These are phyloP conservation scores for Clarireedia homoeocarpa DNA, from an alignment of 2,329 filamentous ascomycete species.

Conservation along the genomic window DNA sequence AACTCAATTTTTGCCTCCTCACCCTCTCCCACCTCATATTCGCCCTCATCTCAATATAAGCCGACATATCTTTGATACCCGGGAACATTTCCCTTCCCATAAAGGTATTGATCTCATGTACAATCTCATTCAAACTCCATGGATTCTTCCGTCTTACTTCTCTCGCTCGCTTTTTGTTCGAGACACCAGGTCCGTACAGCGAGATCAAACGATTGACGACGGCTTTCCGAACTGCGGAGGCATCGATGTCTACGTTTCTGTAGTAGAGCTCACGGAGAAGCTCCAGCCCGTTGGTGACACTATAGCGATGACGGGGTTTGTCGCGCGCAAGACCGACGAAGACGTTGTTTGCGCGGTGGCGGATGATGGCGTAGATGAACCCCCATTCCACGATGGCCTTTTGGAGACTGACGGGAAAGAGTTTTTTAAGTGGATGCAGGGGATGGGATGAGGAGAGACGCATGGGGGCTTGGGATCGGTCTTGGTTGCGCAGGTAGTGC, in stretches of 20 bases:
- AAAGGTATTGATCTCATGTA: constrained; percentile 17
- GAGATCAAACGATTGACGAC: constrained; percentile 22
- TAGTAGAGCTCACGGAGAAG: constrained; percentile 22
- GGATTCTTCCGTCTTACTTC: constrained; percentile 7
- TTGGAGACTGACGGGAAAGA: constrained; percentile 38
- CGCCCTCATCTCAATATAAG: background rate
- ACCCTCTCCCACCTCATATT: background rate
- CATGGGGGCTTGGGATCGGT: constrained; percentile 10
- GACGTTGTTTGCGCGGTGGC: background rate
- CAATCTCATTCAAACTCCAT: constrained; percentile 12
- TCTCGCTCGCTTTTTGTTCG: constrained; percentile 16
- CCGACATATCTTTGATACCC: background rate
- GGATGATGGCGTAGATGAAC: constrained; percentile 30
- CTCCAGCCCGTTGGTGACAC: constrained; percentile 21
- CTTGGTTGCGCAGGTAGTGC: constrained; percentile 5
- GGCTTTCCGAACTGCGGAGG: constrained; percentile 12
- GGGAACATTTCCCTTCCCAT: constrained; percentile 7
- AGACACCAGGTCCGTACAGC: constrained; percentile 22
- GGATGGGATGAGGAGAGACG: constrained; percentile 15
- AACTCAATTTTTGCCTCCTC: background rate
- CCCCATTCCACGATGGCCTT: constrained; percentile 42
- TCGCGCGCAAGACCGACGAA: background rate
- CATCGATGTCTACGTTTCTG: constrained; percentile 17
- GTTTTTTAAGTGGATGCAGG: constrained; percentile 30
- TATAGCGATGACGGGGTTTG: background rate